Evolutionary conservation across 208 protist genomes (phyloP), one percentile per base, ranked within the genome.

Genomic region (Trypanosoma vivax): DNA sequence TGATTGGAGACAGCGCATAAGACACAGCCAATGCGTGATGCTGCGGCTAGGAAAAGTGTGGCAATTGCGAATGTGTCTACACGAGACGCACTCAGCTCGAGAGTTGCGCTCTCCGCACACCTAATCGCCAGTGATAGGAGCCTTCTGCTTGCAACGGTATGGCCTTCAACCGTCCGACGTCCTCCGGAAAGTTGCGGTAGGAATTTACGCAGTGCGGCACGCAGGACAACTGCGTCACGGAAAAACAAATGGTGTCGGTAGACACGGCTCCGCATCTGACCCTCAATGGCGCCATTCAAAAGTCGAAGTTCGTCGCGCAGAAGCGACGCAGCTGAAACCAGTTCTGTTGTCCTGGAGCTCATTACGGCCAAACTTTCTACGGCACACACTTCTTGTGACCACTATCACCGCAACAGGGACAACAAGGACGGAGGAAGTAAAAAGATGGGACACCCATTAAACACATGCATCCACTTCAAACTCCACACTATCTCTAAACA

Each of bases 241-340:
- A 70, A 76, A 42, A 85, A 85, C 13, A 42, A 13, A 50, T 85
- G 77, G 38, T 85, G 77, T 18, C 77, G 45, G 50, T 85, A 80
- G 29, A 80, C 65, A 11, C 53, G 62, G 25, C 45, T 25, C 2
- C 77, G 64, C 14, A 55, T 25, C 1, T 33, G 40, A 13, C 50
- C 59, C 3, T 30, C 11, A 16, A 65, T 27, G 10, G 50, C 18
- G 19, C 41, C 50, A 3, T 58, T 43, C 5, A 65, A 6, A 18
- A 65, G 43, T 10, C 38, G 7, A 5, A 65, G 25, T 31, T 65
- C 59, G 13, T 54, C 48, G 14, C 41, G 50, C 31, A 65, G 25
- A 14, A 65, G 29, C 48, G 39, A 19, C 18, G 23, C 40, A 1
- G 34, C 31, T 16, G 59, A 43, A 3, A 65, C 50, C 23, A n/a